Conservation (phyloP, 2,329 filamentous ascomycete genomes). For the Penicillium sclerotigenum region DNA sequence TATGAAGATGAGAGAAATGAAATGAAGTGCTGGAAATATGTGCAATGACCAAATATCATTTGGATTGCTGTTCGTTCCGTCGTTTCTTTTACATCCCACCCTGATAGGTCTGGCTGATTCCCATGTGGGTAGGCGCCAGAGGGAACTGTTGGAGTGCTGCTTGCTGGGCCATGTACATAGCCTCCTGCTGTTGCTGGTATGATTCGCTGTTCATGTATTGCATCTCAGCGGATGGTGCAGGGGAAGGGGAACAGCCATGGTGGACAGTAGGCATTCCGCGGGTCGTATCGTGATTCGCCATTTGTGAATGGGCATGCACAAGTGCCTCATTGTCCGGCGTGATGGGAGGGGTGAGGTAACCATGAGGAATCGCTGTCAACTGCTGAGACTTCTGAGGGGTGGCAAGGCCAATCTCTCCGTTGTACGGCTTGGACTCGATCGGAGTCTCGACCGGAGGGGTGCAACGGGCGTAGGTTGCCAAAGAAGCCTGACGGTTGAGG, state of each 20-base stretch:
- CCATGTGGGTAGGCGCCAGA: slow-evolving; percentile 32
- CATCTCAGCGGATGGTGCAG: slow-evolving; percentile 36
- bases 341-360: slow-evolving; percentile 49
- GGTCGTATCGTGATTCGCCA: slow-evolving; percentile 33
- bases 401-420: slow-evolving; percentile 41
- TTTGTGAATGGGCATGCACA: slow-evolving; percentile 31
- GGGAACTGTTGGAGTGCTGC: slow-evolving; percentile 31
- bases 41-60: slow-evolving; percentile 22
- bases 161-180: slow-evolving; percentile 33
- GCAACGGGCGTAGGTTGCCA: slow-evolving; percentile 46
- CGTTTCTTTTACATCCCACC: slow-evolving; percentile 18
- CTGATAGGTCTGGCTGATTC: slow-evolving; percentile 34
- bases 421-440: slow-evolving; percentile 41
- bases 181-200: slow-evolving; percentile 33
- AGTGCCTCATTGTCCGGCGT: slow-evolving; percentile 47
- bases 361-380: slow-evolving; percentile 37
- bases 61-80: slow-evolving; percentile 12
- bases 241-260: slow-evolving; percentile 38
- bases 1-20: slow-evolving; percentile 15
- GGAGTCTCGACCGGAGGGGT: slow-evolving; percentile 41
- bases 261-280: slow-evolving; percentile 28
- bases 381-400: slow-evolving; percentile 43
- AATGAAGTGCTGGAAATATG: slow-evolving; percentile 19
- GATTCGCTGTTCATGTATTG: slow-evolving; percentile 37
- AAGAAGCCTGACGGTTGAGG: slow-evolving; percentile 60